Conservation (phyloP, 2,329 filamentous ascomycete genomes). For the Fusarium coicis region DNA sequence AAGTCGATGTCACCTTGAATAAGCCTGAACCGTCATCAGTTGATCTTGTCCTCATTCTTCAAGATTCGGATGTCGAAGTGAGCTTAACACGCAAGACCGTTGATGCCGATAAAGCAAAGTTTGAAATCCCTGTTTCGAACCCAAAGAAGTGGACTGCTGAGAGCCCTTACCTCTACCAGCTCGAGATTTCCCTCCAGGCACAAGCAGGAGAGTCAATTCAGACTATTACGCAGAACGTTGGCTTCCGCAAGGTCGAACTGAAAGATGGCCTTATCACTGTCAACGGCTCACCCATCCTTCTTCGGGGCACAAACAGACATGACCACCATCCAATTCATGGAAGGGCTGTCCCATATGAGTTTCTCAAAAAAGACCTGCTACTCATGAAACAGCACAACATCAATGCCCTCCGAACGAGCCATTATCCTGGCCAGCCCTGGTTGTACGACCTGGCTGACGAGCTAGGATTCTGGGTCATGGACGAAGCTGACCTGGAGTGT, state of each 20-base stretch:
- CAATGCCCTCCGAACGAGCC: conserved; percentile 6
- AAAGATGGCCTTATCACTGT: background rate
- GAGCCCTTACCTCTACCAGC: background rate
- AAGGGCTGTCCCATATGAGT: conserved; percentile 8
- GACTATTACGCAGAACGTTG: background rate
- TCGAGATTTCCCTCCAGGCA: background rate
- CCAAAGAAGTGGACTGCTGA: conserved; percentile 16
- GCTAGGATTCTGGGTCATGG: conserved; percentile 17
- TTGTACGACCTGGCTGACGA: conserved; percentile 10
- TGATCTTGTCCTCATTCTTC: background rate
- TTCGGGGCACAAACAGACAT: conserved; percentile 11
- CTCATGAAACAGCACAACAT: conserved; percentile 24
- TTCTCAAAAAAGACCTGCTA: conserved; percentile 6
- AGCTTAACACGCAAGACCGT: background rate
- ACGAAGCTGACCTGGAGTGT: conserved; percentile 11
- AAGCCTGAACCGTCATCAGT: accelerated
- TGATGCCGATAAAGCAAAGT: accelerated
- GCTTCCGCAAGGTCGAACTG: conserved; percentile 10
- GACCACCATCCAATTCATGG: conserved; percentile 8
- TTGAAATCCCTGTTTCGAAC: background rate
- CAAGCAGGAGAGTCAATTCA: background rate
- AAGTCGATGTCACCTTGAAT: background rate
- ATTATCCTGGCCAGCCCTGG: conserved; percentile 12
- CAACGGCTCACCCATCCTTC: background rate
- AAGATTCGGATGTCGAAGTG: background rate